Evolutionary conservation across 257 asterid genomes (phyloP).

Genomic region (Fraxinus anomala): DNA sequence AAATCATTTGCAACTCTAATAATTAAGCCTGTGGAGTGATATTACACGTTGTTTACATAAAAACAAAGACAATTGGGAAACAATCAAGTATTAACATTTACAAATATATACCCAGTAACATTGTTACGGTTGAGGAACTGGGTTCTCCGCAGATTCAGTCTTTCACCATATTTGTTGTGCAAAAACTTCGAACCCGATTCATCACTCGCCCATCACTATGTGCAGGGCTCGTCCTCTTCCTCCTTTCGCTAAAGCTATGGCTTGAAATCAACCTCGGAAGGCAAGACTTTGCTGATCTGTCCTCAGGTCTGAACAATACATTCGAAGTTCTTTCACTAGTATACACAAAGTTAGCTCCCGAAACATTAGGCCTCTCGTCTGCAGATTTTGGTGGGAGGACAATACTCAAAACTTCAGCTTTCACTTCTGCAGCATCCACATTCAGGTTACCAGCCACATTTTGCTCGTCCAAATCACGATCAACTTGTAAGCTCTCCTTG

Average conservation of each 20-base stretch:
- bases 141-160: neutral
- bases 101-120: neutral
- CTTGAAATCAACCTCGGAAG: conserved; percentile 58
- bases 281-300: conserved; percentile 44
- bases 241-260: conserved; percentile 55
- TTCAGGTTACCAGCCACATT: conserved; percentile 21
- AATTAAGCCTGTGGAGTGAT: too few species aligned
- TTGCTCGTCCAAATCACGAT: conserved; percentile 26
- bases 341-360: conserved; percentile 33
- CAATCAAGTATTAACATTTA: neutral
- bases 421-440: conserved; percentile 19
- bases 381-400: conserved; percentile 32
- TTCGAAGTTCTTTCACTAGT: conserved; percentile 42
- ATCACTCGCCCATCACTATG: conserved; percentile 22
- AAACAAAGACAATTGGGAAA: too few species aligned
- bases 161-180: conserved; percentile 30
- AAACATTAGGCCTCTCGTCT: conserved; percentile 31
- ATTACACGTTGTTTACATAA: neutral
- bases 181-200: conserved; percentile 2
- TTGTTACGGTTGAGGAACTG: neutral
- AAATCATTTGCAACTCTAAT: too few species aligned
- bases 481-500: conserved; percentile 42
- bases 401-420: neutral
- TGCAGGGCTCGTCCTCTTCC: conserved; percentile 40
- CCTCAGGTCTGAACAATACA: conserved; percentile 18